phyloP scores from a whole-genome alignment of 306 rosid genomes.

The Quercus aquifolioides region DNA sequence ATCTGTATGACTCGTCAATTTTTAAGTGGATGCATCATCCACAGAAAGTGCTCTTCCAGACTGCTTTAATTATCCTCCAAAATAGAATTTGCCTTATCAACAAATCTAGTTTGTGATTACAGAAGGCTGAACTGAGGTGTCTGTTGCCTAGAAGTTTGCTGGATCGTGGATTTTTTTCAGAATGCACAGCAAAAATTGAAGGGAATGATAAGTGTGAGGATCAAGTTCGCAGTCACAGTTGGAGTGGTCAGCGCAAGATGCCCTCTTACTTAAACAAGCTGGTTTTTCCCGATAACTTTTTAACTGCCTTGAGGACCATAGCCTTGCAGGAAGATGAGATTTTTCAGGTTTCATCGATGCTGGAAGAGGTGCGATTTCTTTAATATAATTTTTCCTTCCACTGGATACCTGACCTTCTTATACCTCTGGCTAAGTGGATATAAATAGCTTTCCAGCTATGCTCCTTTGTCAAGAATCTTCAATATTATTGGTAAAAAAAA shows the following conservation, averaged over 20 bases:
- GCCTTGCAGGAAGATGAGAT: constrained; percentile 82
- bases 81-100: background rate
- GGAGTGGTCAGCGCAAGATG: constrained; percentile 87
- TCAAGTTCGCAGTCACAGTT: constrained; percentile 60
- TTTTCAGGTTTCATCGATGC: constrained; percentile 72
- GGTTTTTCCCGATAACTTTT: constrained; percentile 81
- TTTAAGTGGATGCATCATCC: background rate
- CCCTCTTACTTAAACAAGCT: constrained; percentile 73
- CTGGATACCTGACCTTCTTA: background rate
- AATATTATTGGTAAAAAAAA: background rate
- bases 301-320: constrained; percentile 78
- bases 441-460: background rate
- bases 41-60: background rate
- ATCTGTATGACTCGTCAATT: background rate
- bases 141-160: constrained; percentile 71
- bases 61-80: background rate
- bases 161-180: constrained; percentile 69
- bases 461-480: background rate
- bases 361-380: constrained; percentile 69
- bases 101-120: constrained; percentile 25
- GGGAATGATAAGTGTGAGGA: constrained; percentile 34
- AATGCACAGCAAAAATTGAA: constrained; percentile 26
- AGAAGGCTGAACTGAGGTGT: constrained; percentile 94
- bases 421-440: background rate
- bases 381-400: background rate